Percentiles rank a stretch among this genome's conserved stretches.
Conservation (phyloP, 2,329 filamentous ascomycete genomes). For the Aureobasidium sp. region DNA sequence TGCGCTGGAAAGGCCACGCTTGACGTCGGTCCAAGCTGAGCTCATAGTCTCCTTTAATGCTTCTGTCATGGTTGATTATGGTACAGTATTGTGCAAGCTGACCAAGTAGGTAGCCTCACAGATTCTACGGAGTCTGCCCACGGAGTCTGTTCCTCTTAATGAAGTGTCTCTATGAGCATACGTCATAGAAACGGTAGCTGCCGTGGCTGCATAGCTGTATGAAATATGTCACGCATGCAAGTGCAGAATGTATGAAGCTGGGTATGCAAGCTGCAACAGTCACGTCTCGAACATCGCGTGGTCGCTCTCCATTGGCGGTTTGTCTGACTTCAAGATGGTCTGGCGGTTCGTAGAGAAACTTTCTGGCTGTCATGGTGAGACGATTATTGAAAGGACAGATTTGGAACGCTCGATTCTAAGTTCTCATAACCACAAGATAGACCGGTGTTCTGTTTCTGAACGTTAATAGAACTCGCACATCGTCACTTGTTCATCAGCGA, state of each 20-base stretch:
- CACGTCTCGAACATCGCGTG: too few relatives aligned
- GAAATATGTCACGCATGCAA: neutral
- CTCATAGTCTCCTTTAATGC: slow-evolving; percentile 7
- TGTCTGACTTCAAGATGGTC: too few relatives aligned
- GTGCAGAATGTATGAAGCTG: neutral
- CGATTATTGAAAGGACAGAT: too few relatives aligned
- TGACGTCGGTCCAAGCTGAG: slow-evolving; percentile 15
- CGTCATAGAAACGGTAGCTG: slow-evolving; percentile 2
- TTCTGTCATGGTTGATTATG: slow-evolving; percentile 3
- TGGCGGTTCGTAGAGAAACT: too few relatives aligned
- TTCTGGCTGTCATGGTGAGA: too few relatives aligned
- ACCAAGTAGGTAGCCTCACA: neutral
- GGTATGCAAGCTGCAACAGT: neutral
- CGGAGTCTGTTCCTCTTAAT: neutral
- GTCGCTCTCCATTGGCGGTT: too few relatives aligned
- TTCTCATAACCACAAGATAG: too few relatives aligned
- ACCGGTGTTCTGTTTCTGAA: too few relatives aligned
- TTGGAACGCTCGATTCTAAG: too few relatives aligned
- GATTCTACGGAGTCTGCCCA: too few relatives aligned
- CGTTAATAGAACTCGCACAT: neutral
- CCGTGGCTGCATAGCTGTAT: neutral
- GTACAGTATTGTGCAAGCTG: neutral
- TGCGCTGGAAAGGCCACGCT: slow-evolving; percentile 21
- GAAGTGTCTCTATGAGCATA: neutral
- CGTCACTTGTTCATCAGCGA: neutral